Evolutionary conservation across 805 yeast genomes (phyloP).

Genomic region (Blastobotrys chiropterorum): DNA sequence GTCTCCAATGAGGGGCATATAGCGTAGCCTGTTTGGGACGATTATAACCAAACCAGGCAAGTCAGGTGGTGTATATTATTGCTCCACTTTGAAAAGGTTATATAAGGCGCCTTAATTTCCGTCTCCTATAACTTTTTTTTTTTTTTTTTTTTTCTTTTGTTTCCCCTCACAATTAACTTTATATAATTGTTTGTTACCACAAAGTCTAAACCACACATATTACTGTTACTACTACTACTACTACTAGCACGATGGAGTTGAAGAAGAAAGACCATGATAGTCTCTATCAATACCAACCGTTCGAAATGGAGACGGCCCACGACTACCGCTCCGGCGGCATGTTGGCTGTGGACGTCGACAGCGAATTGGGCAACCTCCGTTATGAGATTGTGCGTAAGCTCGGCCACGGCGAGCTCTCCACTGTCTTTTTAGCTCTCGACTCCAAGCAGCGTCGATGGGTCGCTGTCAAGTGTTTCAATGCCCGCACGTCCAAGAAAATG

Average conservation of each 20-base stretch:
- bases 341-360: constrained; percentile 3
- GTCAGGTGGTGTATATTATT: too few species aligned
- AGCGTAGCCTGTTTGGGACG: too few species aligned
- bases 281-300: constrained; percentile 2
- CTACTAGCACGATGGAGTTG: constrained; percentile 7
- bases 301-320: constrained; percentile 2
- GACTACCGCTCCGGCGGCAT: constrained; percentile 9
- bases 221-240: neutral
- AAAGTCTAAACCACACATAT: neutral
- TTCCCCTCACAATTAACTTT: neutral
- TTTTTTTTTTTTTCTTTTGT: neutral
- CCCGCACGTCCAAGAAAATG: constrained; percentile 5
- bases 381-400: constrained; percentile 40
- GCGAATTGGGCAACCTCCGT: neutral
- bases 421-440: constrained; percentile 27
- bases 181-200: neutral
- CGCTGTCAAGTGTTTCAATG: constrained; percentile 7
- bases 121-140: neutral
- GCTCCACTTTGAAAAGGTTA: too few species aligned
- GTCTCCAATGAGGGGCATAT: too few species aligned
- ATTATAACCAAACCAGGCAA: too few species aligned
- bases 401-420: constrained; percentile 97
- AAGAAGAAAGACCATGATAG: constrained; percentile 8
- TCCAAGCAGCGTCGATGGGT: neutral
- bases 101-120: neutral